A percentile compares a stretch with the other conserved stretches of the same genome.
Evolutionary conservation across 164 flowering plant genomes (phyloP).

Genomic region (Chimonanthus salicifolius): DNA sequence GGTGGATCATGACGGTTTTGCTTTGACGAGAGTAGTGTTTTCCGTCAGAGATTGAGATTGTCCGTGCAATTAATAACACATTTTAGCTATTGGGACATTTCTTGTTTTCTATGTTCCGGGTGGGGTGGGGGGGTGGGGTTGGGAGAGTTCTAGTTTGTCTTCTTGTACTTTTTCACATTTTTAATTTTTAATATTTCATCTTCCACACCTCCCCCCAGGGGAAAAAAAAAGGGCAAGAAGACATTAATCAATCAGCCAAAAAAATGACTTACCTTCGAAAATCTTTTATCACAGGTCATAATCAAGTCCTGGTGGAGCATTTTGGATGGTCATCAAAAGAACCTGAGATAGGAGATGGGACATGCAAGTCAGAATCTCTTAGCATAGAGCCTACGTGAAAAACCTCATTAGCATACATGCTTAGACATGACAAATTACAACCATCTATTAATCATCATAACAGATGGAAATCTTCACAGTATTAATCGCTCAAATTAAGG

Average conservation of each 20-base stretch:
- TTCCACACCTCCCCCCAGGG: no score
- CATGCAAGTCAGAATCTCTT: neutral
- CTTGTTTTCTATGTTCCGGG: no score
- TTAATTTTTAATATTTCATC: no score
- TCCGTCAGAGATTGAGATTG: no score
- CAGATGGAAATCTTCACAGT: neutral
- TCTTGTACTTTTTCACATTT: no score
- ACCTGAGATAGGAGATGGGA: conserved; percentile 22
- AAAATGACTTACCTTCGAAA: conserved; percentile 78
- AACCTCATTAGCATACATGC: neutral
- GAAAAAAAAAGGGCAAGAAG: neutral
- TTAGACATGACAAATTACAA: neutral
- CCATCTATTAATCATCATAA: no score
- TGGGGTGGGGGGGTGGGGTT: no score
- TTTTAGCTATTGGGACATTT: no score
- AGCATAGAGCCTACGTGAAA: neutral
- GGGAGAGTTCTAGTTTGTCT: no score
- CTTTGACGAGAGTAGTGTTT: no score
- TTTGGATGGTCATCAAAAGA: conserved; percentile 48
- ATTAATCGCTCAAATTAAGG: neutral
- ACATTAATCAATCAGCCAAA: conserved; percentile 18
- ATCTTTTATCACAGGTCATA: conserved; percentile 94
- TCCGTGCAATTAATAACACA: no score
- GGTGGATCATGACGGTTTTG: no score
- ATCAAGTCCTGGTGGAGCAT: conserved; percentile 68